These are phyloP conservation scores for Penicillium salamii DNA, from an alignment of 495 filamentous ascomycete genomes.

Conservation along the genomic window DNA sequence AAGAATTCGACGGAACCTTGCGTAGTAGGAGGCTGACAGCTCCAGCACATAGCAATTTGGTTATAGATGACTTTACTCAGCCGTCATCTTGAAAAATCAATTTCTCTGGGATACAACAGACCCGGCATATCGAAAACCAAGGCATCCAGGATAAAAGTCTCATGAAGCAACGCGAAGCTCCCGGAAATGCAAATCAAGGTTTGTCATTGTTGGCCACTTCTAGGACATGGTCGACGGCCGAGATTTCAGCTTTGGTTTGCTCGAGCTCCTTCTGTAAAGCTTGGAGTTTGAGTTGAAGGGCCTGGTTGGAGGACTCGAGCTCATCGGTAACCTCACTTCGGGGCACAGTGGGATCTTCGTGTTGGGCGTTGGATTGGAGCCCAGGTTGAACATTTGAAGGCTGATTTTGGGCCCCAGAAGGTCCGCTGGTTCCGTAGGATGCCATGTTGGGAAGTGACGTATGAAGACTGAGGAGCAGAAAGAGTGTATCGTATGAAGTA, in stretches of 20 bases:
- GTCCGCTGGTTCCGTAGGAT: not conserved
- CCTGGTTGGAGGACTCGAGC: not conserved
- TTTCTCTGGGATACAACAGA: too few species aligned
- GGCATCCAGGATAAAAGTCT: too few species aligned
- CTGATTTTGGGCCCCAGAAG: not conserved
- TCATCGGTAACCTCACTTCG: not conserved
- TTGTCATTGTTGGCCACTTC: not conserved
- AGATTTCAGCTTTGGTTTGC: not conserved
- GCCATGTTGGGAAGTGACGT: not conserved
- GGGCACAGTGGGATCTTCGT: not conserved
- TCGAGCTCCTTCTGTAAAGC: not conserved
- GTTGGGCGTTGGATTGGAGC: not conserved
- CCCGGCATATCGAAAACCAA: too few species aligned
- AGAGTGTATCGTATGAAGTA: too few species aligned
- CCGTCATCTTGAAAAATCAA: too few species aligned
- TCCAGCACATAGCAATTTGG: too few species aligned
- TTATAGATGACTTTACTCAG: too few species aligned
- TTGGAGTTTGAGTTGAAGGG: not conserved
- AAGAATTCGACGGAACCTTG: too few species aligned
- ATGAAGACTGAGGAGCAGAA: too few species aligned
- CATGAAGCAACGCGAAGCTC: not conserved
- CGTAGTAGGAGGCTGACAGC: too few species aligned
- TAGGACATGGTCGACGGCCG: not conserved
- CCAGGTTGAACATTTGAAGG: not conserved
- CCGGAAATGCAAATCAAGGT: not conserved